Evolutionary conservation across 441 rosid genomes (phyloP).

Genomic region (Syzygium malaccense): DNA sequence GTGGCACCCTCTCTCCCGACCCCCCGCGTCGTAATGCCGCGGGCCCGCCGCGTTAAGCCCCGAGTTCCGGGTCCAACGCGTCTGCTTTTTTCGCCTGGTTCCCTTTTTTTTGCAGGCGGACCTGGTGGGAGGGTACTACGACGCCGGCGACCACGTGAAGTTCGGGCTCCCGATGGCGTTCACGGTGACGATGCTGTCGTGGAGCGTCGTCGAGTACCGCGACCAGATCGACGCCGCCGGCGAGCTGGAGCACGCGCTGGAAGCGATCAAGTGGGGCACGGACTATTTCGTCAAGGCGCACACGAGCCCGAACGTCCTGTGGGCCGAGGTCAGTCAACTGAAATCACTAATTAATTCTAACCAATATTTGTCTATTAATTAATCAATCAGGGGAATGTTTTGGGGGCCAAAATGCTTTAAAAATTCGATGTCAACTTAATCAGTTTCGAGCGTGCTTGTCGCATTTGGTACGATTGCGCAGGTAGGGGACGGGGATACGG

Average conservation of each 20-base stretch:
- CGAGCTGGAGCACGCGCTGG: slow-evolving; percentile 72
- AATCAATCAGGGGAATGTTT: not conserved
- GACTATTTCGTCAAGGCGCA: slow-evolving; percentile 91
- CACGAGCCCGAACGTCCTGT: slow-evolving; percentile 65
- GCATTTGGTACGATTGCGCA: not conserved
- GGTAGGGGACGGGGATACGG: slow-evolving; percentile 96
- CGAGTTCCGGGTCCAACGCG: not conserved
- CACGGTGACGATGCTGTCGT: slow-evolving; percentile 83
- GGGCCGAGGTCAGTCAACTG: slow-evolving; percentile 64
- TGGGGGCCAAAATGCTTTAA: not conserved
- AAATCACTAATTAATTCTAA: not conserved
- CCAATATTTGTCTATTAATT: not conserved
- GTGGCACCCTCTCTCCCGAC: not conserved
- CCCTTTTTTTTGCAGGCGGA: slow-evolving; percentile 43
- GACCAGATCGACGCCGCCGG: slow-evolving; percentile 58
- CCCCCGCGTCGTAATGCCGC: not conserved
- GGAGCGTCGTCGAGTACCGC: slow-evolving; percentile 69
- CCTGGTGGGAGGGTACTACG: slow-evolving; percentile 95
- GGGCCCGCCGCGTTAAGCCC: not conserved
- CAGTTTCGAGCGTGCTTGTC: not conserved
- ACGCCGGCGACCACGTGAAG: slow-evolving; percentile 94
- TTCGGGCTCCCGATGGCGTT: slow-evolving; percentile 96
- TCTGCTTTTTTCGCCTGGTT: not conserved
- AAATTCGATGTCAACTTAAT: not conserved
- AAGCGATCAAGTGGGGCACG: slow-evolving; percentile 90